phyloP scores from a whole-genome alignment of 306 rosid genomes.

The Cicer arietinum region DNA sequence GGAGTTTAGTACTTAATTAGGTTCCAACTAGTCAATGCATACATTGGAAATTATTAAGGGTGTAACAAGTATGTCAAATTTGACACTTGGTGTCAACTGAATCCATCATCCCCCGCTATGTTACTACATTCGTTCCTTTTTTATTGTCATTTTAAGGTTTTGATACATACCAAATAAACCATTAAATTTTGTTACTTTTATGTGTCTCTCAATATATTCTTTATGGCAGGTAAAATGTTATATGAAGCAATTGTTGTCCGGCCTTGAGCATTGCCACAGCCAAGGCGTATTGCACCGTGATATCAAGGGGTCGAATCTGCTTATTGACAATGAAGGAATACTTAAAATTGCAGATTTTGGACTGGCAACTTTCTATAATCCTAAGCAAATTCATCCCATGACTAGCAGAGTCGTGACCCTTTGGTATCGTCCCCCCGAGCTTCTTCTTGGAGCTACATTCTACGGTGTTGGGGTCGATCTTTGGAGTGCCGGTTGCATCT shows the following conservation, averaged over 20 bases:
- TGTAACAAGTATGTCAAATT: neutral
- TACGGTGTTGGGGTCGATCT: conserved; percentile 80
- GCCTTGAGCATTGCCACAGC: conserved; percentile 95
- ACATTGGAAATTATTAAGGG: neutral
- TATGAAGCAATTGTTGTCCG: conserved; percentile 46
- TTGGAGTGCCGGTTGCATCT: conserved; percentile 98
- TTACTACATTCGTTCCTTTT: too few species aligned
- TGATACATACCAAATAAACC: too few species aligned
- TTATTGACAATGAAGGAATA: neutral
- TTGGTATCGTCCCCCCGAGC: conserved; percentile 97
- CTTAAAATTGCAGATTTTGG: conserved; percentile 51
- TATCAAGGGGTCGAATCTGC: conserved; percentile 57
- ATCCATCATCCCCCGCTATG: too few species aligned
- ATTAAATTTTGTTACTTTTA: too few species aligned
- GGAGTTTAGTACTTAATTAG: too few species aligned
- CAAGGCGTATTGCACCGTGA: conserved; percentile 91
- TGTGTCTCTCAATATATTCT: conserved; percentile 42
- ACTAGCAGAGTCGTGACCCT: conserved; percentile 95
- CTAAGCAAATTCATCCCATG: conserved; percentile 71
- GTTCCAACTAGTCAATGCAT: neutral
- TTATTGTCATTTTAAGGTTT: too few species aligned
- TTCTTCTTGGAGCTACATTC: conserved; percentile 84
- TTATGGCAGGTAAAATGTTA: conserved; percentile 79
- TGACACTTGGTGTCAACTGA: neutral
- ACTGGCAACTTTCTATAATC: conserved; percentile 73